These are phyloP conservation scores for Starmerella geochares DNA, from an alignment of 805 yeast genomes.

Conservation along the genomic window DNA sequence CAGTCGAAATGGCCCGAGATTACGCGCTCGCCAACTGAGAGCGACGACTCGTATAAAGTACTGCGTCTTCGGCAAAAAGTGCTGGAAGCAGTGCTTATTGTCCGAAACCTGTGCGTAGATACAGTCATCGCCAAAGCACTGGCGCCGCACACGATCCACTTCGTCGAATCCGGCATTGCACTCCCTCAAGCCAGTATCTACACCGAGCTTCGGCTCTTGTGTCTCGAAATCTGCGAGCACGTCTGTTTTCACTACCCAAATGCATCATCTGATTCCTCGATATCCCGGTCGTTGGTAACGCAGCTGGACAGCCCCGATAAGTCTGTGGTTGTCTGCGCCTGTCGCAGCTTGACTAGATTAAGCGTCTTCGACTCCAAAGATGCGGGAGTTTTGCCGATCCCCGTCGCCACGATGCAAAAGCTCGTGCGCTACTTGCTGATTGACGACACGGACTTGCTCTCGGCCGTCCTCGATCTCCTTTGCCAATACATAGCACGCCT, in stretches of 20 bases:
- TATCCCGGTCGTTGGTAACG: slow-evolving; percentile 45
- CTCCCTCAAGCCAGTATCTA: slow-evolving; percentile 26
- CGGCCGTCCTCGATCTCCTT: slow-evolving; percentile 69
- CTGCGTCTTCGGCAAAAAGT: slow-evolving; percentile 27
- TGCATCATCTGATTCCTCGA: slow-evolving; percentile 55
- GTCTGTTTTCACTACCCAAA: slow-evolving; percentile 74
- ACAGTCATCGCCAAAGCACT: slow-evolving; percentile 69
- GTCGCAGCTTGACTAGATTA: slow-evolving; percentile 71
- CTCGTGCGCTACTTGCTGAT: slow-evolving; percentile 37
- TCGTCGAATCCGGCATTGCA: slow-evolving; percentile 34
- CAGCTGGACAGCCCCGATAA: slow-evolving; percentile 54
- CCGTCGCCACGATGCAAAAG: neutral
- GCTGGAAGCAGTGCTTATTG: slow-evolving; percentile 49
- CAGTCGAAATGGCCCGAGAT: slow-evolving; percentile 15
- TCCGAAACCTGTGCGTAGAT: slow-evolving; percentile 79
- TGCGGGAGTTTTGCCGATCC: slow-evolving; percentile 11
- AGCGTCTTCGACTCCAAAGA: slow-evolving; percentile 44
- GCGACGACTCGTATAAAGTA: slow-evolving; percentile 15
- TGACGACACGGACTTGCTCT: slow-evolving; percentile 56
- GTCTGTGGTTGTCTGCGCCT: slow-evolving; percentile 52
- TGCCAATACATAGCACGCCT: slow-evolving; percentile 66
- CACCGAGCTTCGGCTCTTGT: slow-evolving; percentile 40
- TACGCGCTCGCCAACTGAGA: slow-evolving; percentile 12
- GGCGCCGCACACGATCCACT: slow-evolving; percentile 25
- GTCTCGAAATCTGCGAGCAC: slow-evolving; percentile 65